These are phyloP conservation scores for Dendrostoma leiphaemia DNA, from an alignment of 2,329 filamentous ascomycete genomes.

Conservation along the genomic window DNA sequence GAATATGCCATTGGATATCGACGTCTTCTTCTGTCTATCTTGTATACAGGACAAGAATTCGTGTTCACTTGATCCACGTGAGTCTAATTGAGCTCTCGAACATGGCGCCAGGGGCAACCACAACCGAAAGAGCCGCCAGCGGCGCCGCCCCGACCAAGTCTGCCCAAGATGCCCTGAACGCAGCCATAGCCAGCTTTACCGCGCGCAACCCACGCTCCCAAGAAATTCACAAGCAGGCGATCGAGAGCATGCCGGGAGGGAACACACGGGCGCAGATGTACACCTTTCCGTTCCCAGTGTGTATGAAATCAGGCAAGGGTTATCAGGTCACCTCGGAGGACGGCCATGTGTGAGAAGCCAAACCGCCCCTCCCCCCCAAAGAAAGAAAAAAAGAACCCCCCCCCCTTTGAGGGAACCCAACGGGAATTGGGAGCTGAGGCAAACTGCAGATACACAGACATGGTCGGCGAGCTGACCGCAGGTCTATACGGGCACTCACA, in stretches of 20 bases:
- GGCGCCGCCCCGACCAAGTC: background rate
- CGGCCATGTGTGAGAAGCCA: constrained; percentile 30
- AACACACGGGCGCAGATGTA: constrained; percentile 30
- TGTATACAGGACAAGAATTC: too few species aligned
- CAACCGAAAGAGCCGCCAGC: background rate
- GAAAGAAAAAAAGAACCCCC: background rate
- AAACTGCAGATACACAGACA: constrained; percentile 49
- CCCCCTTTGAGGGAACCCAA: too few species aligned
- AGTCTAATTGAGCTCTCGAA: too few species aligned
- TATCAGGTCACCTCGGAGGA: constrained; percentile 40
- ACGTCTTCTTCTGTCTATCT: background rate
- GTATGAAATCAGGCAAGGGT: constrained; percentile 35
- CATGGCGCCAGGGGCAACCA: background rate
- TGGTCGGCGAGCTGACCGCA: constrained; percentile 63
- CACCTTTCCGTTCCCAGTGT: constrained; percentile 42
- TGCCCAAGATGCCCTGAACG: background rate
- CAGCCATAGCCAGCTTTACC: background rate
- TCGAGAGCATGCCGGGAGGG: constrained; percentile 25
- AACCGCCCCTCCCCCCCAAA: background rate
- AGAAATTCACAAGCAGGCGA: background rate
- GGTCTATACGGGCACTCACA: constrained; percentile 66
- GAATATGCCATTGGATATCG: too few species aligned
- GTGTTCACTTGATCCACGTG: too few species aligned
- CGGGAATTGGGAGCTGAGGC: too few species aligned
- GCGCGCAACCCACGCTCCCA: constrained; percentile 3